Evolutionary conservation across 495 filamentous ascomycete genomes (phyloP), one percentile per base, ranked within the genome.

Genomic region (Aspergillus bridgeri): DNA sequence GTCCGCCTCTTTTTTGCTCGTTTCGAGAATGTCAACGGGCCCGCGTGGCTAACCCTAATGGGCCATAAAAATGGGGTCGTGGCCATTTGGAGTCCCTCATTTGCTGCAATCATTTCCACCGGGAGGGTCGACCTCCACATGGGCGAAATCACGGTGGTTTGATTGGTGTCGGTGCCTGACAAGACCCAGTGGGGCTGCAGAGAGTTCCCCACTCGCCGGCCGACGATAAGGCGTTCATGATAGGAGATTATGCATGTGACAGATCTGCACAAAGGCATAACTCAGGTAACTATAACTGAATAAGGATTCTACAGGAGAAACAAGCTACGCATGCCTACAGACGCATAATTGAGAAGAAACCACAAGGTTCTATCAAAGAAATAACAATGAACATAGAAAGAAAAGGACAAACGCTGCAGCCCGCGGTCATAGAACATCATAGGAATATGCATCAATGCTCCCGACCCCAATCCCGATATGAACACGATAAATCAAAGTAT

Each of bases 401-500:
- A 6, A 33, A 51, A 50, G 5, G 6, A 25, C 21, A 48, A n/a
- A 25, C 47, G 23, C 50, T 11, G 42, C 5, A 42, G 19, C 19
- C 5, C 8, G 15, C 23, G 25, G 53, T 48, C 44, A 48, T 56
- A 18, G 43, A 51, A 21, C 42, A 27, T 51, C 48, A 59, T 29
- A 53, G 51, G 44, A 46, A 53, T 20, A 42, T 59, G 44, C 48
- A 46, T 49, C 21, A 48, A 19, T 29, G 23, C 52, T 42, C 21
- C 33, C 11, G 18, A 38, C 9, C 17, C 18, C 17, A 24, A 48
- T 27, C 25, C 23, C 18, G 7, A 27, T 44, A 51, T 50, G n/a
- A 43, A 25, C 17, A 24, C 22, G 48, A 61, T 33, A 25, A 19
- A 50, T 46, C 22, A 57, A 51, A 56, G 23, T 51, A 65, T 71